Conservation (phyloP, 2,329 filamentous ascomycete genomes). For the Talaromyces piceae region DNA sequence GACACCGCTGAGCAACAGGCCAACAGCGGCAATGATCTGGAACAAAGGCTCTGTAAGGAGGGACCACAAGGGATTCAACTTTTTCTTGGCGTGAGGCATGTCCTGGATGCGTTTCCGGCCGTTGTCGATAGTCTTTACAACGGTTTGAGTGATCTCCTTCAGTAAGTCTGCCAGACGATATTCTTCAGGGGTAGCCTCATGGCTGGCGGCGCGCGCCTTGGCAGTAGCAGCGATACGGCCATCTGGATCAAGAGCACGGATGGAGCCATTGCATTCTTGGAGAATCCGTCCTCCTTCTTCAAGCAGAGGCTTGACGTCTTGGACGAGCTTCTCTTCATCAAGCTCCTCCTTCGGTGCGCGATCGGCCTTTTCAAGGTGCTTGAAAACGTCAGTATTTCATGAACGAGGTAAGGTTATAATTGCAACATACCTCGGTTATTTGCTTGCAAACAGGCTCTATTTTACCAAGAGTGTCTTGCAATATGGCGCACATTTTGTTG, state of each 20-base stretch:
- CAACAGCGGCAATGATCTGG: slow-evolving; percentile 87
- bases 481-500: slow-evolving; percentile 62
- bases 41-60: slow-evolving; percentile 68
- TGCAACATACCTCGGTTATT: slow-evolving; percentile 62
- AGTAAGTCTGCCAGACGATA: slow-evolving; percentile 75
- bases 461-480: slow-evolving; percentile 73
- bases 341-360: slow-evolving; percentile 63
- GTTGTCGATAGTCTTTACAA: slow-evolving; percentile 76
- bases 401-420: not conserved
- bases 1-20: slow-evolving; percentile 73
- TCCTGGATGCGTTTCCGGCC: slow-evolving; percentile 82
- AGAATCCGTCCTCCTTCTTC: slow-evolving; percentile 78
- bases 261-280: slow-evolving; percentile 76
- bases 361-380: slow-evolving; percentile 74
- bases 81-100: slow-evolving; percentile 92
- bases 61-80: slow-evolving; percentile 83
- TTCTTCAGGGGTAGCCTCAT: slow-evolving; percentile 75
- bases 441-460: slow-evolving; percentile 78
- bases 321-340: slow-evolving; percentile 82
- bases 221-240: slow-evolving; percentile 77
- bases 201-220: slow-evolving; percentile 68
- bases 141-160: slow-evolving; percentile 74
- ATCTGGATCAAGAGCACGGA: slow-evolving; percentile 83
- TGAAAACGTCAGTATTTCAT: slow-evolving; percentile 11
- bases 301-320: slow-evolving; percentile 78